These are phyloP conservation scores for Wickerhamiella alocasiicola DNA, from an alignment of 805 yeast genomes.

Conservation along the genomic window DNA sequence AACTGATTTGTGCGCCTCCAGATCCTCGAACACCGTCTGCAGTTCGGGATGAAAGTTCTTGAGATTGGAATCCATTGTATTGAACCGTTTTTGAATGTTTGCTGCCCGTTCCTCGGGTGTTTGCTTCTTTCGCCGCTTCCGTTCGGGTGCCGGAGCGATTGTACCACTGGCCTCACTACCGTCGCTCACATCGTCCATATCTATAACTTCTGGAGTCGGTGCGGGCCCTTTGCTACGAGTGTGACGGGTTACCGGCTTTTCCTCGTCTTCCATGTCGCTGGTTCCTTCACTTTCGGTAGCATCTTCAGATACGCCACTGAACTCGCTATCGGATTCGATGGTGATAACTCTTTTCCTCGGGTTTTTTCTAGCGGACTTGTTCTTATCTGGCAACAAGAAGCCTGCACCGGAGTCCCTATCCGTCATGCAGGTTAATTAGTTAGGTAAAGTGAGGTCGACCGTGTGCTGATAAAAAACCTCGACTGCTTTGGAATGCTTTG, in stretches of 20 bases:
- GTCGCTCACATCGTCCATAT: neutral
- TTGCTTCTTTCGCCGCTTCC: neutral
- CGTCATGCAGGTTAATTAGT: conserved; percentile 6
- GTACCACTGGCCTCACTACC: conserved; percentile 3
- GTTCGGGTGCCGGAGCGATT: neutral
- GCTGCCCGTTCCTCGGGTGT: conserved; percentile 5
- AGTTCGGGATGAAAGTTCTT: conserved; percentile 72
- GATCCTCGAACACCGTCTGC: conserved; percentile 53
- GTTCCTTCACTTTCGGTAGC: no score
- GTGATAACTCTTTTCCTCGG: no score
- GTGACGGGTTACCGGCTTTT: no score
- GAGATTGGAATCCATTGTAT: conserved; percentile 54
- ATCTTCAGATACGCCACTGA: no score
- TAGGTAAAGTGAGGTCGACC: no score
- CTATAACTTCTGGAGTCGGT: neutral
- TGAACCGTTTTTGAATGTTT: conserved; percentile 21
- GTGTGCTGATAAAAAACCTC: no score
- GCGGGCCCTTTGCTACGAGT: neutral
- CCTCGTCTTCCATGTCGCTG: no score
- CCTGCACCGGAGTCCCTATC: conserved; percentile 7
- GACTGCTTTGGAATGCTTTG: no score
- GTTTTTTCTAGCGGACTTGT: no score
- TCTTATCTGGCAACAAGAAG: conserved; percentile 1
- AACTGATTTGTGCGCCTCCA: conserved; percentile 32
- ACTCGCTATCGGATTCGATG: no score